A percentile compares a stretch with the other conserved stretches of the same genome.
Evolutionary conservation across 768 basidiomycete genomes (phyloP).

Genomic region (Polyporus arcularius): DNA sequence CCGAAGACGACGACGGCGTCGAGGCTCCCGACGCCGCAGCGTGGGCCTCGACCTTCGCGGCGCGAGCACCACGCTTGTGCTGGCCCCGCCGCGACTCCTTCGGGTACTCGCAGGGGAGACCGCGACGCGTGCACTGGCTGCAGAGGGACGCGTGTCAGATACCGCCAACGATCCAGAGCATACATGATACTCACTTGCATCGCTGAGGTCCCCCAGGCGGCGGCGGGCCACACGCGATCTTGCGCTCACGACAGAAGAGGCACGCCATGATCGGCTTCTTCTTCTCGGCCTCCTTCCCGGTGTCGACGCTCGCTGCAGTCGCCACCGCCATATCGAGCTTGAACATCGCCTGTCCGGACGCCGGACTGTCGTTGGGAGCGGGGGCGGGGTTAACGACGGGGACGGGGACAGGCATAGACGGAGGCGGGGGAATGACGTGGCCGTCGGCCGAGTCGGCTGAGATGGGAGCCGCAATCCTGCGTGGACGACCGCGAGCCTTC

Average conservation of each 20-base stretch:
- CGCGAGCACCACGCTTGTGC: constrained; percentile 37
- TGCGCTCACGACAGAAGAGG: constrained; percentile 50
- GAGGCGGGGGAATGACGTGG: background rate
- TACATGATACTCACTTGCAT: constrained; percentile 44
- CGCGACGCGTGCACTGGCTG: constrained; percentile 50
- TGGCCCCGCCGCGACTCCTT: constrained; percentile 51
- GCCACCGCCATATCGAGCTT: constrained; percentile 9
- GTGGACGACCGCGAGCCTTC: constrained; percentile 24
- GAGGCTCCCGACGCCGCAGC: constrained; percentile 2
- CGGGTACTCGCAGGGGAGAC: constrained; percentile 48
- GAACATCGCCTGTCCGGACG: constrained; percentile 25
- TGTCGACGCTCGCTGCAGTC: too few relatives aligned
- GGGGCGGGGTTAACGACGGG: background rate
- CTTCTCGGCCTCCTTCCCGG: constrained; percentile 25
- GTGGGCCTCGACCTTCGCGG: constrained; percentile 21
- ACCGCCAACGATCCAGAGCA: background rate
- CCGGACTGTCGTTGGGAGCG: background rate
- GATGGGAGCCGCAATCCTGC: constrained; percentile 12
- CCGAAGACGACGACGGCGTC: background rate
- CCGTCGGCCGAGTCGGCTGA: background rate
- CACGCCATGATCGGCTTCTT: constrained; percentile 51
- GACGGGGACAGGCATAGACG: background rate
- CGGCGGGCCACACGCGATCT: constrained; percentile 51
- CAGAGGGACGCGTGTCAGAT: background rate
- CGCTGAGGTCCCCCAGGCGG: constrained; percentile 36